Conservation (phyloP, 2,329 filamentous ascomycete species). For the Parasarocladium wereldwijsianum region DNA sequence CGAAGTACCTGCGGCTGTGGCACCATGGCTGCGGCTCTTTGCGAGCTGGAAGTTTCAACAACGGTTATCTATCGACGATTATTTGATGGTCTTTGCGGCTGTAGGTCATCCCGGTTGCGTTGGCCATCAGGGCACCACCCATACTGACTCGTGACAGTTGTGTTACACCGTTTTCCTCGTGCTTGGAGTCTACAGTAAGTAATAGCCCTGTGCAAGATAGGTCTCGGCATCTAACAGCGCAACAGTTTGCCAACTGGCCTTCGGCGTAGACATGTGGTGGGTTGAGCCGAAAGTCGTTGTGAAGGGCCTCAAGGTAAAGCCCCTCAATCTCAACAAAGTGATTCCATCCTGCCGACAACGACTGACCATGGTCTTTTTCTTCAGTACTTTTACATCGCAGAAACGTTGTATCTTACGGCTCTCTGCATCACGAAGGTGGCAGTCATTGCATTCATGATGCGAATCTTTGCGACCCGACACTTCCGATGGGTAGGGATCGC, state of each 20-base stretch:
- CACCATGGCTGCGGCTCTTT: constrained; percentile 21
- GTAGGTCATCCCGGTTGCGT: constrained; percentile 14
- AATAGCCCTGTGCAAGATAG: background rate
- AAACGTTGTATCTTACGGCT: constrained; percentile 21
- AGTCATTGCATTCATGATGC: constrained; percentile 23
- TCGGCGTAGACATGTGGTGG: constrained; percentile 24
- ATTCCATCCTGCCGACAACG: background rate
- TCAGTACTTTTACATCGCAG: constrained; percentile 16
- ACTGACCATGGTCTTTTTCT: background rate
- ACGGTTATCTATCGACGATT: constrained; percentile 22
- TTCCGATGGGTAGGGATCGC: constrained; percentile 19
- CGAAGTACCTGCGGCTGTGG: constrained; percentile 19
- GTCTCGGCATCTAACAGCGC: constrained; percentile 4
- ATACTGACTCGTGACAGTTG: constrained; percentile 9
- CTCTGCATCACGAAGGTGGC: constrained; percentile 24
- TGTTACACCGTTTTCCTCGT: constrained; percentile 17
- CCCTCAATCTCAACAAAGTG: too few species aligned
- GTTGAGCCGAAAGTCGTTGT: constrained; percentile 14
- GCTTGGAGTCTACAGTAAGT: constrained; percentile 17
- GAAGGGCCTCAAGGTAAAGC: constrained; percentile 14
- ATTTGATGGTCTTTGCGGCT: constrained; percentile 19
- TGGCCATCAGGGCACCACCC: too few species aligned
- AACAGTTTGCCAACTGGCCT: constrained; percentile 13
- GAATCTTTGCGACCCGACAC: constrained; percentile 17
- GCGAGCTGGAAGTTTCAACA: constrained; percentile 17